Base-by-base conservation (phyloP, 73 alveolate genomes). In the Paraurostyla sp. region DNA sequence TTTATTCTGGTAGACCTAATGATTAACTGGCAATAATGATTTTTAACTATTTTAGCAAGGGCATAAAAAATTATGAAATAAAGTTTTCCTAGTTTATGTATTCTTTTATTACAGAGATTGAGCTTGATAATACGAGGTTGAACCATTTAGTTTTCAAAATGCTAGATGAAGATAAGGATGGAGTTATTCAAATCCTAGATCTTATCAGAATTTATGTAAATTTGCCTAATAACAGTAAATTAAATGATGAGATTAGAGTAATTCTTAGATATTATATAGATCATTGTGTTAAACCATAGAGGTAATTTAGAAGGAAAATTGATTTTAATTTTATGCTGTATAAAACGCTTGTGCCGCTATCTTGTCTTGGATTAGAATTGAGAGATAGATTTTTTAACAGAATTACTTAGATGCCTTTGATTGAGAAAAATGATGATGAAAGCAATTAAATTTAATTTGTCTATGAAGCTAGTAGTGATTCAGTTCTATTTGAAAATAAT, bases 91-190 rank as follows among this genome's bases (percentile, higher is more conserved):
- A 73, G 52, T 73, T 73, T 73, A 48, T 73, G 71, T 50, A 48
- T 20, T 22, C 18, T 30, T 73, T 73, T 27, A 45, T 73, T 50
- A 36, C 68, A 1, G 68, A 48, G 33, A 15, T 73, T 3, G 87
- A 73, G 7, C 48, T 73, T 25, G 87, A 73, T 73, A 45, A 11
- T 15, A 50, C 68, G 0, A 73, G 87, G 30, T 16, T 30, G 52
- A 73, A 73, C 51, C 73, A 73, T 27, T 50, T 73, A 45, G 71
- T 73, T 15, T 73, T 73, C 42, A 73, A 73, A 30, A 73, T 73
- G 87, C 59, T 73, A 9, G 87, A 73, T 48, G 87, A 73, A 36
- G 87, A 73, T 45, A 73, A 50, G 36, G 87, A 48, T 29, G 71
- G 42, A 30, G 15, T 43, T 22, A 16, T 73, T 3, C 41, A 56